Evolutionary conservation across 129 eudicot genomes (phyloP).

Genomic region (Flaveria ramosissima): DNA sequence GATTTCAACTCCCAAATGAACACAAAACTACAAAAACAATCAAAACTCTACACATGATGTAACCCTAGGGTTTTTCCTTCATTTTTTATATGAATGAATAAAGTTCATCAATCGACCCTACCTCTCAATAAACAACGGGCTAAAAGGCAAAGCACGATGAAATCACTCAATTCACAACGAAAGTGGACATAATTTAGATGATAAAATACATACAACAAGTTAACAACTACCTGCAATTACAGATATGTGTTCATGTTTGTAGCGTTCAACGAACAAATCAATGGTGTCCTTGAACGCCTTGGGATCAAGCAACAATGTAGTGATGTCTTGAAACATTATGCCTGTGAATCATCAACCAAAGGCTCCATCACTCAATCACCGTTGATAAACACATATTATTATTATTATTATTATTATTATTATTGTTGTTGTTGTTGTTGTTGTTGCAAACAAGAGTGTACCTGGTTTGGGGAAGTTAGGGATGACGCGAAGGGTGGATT

Average conservation of each 20-base stretch:
- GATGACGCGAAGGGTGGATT: constrained; percentile 72
- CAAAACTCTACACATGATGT: no score
- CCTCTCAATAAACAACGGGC: constrained; percentile 18
- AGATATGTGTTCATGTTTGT: constrained; percentile 59
- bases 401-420: no score
- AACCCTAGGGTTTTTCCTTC: constrained; percentile 11
- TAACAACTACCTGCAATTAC: constrained; percentile 64
- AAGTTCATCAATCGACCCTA: constrained; percentile 32
- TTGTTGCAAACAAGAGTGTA: constrained; percentile 8
- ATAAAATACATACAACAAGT: background rate
- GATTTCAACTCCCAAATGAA: no score
- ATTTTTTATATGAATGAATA: constrained; percentile 10
- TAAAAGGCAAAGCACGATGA: constrained; percentile 32
- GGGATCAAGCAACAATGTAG: constrained; percentile 74
- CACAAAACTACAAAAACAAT: constrained; percentile 11
- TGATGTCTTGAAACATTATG: constrained; percentile 91
- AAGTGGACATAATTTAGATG: constrained; percentile 13
- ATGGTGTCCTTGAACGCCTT: constrained; percentile 84
- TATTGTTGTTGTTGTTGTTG: no score
- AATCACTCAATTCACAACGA: constrained; percentile 14
- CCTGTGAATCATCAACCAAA: constrained; percentile 43
- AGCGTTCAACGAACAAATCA: constrained; percentile 86
- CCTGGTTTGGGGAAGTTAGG: constrained; percentile 98
- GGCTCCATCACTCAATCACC: background rate
- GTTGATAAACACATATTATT: no score